Base-by-base conservation (phyloP, 345 rosid species). In the Firmiana major region DNA sequence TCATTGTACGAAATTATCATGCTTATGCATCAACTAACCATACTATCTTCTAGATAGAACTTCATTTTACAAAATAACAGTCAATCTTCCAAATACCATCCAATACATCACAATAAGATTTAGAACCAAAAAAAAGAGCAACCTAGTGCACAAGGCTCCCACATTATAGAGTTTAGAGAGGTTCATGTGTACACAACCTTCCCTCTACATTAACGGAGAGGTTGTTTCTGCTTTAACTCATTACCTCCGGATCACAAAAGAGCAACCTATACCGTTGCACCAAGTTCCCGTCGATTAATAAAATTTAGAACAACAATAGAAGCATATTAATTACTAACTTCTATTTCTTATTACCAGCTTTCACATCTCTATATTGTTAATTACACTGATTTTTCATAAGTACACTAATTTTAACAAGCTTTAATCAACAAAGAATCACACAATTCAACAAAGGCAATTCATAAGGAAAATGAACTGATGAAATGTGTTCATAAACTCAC, bases 401-500 rank as follows among this genome's bases (percentile, higher is more conserved):
- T 51, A 46, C 28, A 67, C 54, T 43, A 22, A 45, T 26, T 49
- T 51, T 31, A 19, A 72, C 38, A 21, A 73, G 53, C 40, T 22
- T 54, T 40, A 21, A 57, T 73, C 75, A 73, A 53, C n/a, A 54
- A 72, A 15, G 46, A 38, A 21, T 54, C 75, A 54, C 21, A 54
- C 38, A 55, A 57, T 21, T 31, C 31, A 40, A 40, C 36, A 57
- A 57, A 3, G 13, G 65, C 13, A 21, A 21, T 24, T 58, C 53
- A 40, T 4, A 58, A 3, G 28, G 28, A 65, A 65, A 40, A 19
- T 26, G 51, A 17, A 62, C 54, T 2, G 11, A 31, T 51, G 7
- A 46, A 34, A 76, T 38, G 63, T 9, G 75, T 51, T 15, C 8
- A 62, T 38, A 26, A 38, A 76, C 79, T 77, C 31, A 77, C 79